Evolutionary conservation across 805 yeast genomes (phyloP).

Genomic region (Suhomyces sp.): DNA sequence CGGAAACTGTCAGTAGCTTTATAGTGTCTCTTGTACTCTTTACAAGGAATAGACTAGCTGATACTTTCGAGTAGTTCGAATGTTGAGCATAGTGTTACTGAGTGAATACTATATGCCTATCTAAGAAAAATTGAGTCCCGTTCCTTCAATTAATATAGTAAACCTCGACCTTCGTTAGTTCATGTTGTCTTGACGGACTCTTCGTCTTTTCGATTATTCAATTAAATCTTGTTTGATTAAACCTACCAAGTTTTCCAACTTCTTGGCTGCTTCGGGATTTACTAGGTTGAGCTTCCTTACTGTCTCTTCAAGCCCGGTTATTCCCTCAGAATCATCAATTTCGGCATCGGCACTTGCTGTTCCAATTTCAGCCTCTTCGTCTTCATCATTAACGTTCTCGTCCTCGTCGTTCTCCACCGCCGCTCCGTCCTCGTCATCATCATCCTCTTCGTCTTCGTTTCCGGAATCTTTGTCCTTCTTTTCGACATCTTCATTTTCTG

Average conservation of each 20-base stretch:
- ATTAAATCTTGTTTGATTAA: constrained; percentile 37
- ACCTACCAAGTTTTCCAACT: constrained; percentile 32
- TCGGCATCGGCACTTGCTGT: constrained; percentile 8
- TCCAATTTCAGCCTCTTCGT: constrained; percentile 10
- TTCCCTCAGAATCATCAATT: constrained; percentile 18
- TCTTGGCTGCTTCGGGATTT: constrained; percentile 35
- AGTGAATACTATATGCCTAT: too few relatives aligned
- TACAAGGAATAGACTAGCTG: too few relatives aligned
- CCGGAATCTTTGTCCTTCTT: constrained; percentile 17
- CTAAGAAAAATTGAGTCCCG: too few relatives aligned
- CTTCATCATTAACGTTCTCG: constrained; percentile 20
- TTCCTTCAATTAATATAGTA: too few relatives aligned
- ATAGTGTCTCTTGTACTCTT: too few relatives aligned
- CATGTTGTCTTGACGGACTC: too few relatives aligned
- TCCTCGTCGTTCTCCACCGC: constrained; percentile 25
- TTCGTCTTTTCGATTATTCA: too few relatives aligned
- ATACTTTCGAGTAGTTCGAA: too few relatives aligned
- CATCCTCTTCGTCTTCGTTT: constrained; percentile 18
- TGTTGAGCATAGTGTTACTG: too few relatives aligned
- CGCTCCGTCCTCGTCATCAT: constrained; percentile 22
- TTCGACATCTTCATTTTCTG: constrained; percentile 20
- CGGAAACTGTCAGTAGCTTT: too few relatives aligned
- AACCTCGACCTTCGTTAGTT: too few relatives aligned
- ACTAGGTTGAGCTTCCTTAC: constrained; percentile 34
- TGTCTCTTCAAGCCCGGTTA: constrained; percentile 17